Percentiles rank a stretch among this genome's conserved stretches.
Conservation (phyloP, 176 grass and related monocot species). For the Luzula sylvatica region DNA sequence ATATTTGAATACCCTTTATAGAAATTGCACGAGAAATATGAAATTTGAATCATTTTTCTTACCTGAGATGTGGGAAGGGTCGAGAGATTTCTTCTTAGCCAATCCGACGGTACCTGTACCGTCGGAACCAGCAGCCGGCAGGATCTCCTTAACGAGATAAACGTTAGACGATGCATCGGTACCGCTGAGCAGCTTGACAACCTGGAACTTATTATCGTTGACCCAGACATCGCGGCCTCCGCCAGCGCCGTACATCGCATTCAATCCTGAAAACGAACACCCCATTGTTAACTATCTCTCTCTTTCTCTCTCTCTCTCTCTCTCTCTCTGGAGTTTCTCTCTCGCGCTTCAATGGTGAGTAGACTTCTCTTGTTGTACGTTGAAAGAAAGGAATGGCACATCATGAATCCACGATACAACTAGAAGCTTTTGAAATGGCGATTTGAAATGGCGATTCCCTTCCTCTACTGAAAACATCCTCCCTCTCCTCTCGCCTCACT, state of each 20-base stretch:
- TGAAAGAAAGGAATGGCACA: constrained; percentile 13
- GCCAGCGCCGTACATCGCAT: constrained; percentile 57
- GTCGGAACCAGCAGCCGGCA: constrained; percentile 11
- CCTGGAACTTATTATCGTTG: constrained; percentile 74
- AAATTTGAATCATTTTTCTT: background rate
- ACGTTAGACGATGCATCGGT: constrained; percentile 47
- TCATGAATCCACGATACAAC: too few relatives aligned
- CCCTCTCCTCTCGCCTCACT: too few relatives aligned
- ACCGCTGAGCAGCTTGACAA: constrained; percentile 68
- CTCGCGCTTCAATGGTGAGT: constrained; percentile 1
- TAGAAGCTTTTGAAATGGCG: too few relatives aligned
- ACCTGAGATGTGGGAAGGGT: constrained; percentile 86
- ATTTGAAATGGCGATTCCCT: too few relatives aligned
- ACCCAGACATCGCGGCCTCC: constrained; percentile 69
- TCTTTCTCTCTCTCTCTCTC: background rate
- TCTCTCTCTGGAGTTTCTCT: background rate
- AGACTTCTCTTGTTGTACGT: background rate
- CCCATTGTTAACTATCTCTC: constrained; percentile 36
- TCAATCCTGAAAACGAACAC: constrained; percentile 85
- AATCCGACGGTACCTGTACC: constrained; percentile 26
- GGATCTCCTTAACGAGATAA: constrained; percentile 76
- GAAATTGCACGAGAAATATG: constrained; percentile 8
- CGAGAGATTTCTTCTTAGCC: constrained; percentile 54
- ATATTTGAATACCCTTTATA: background rate
- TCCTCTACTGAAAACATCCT: too few relatives aligned